These are phyloP conservation scores for Quercus variabilis DNA, from an alignment of 306 rosid genomes.

Conservation along the genomic window DNA sequence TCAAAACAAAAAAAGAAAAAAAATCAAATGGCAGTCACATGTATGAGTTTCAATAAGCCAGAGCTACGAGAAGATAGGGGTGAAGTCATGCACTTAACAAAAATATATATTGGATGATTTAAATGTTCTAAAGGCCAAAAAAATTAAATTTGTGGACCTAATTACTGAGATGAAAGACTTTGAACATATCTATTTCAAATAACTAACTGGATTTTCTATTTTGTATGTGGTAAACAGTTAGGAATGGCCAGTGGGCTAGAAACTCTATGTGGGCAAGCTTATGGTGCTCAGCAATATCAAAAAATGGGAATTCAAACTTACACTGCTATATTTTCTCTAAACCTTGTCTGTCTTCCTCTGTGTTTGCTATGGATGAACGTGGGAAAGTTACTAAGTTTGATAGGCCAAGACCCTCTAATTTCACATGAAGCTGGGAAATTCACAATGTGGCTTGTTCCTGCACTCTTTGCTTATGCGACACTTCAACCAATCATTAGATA, in stretches of 20 bases:
- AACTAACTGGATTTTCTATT: neutral
- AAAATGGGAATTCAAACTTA: constrained; percentile 50
- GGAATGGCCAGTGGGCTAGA: constrained; percentile 63
- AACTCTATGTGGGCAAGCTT: constrained; percentile 59
- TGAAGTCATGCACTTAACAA: neutral
- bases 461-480: constrained; percentile 63
- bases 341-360: constrained; percentile 52
- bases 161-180: too few relatives aligned
- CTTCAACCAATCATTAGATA: constrained; percentile 60
- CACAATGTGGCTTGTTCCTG: constrained; percentile 62
- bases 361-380: constrained; percentile 56
- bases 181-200: neutral
- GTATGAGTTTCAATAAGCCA: too few relatives aligned
- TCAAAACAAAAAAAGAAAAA: too few relatives aligned
- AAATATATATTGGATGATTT: neutral
- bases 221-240: constrained; percentile 21
- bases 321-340: constrained; percentile 55
- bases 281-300: constrained; percentile 51
- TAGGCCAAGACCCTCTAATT: constrained; percentile 81
- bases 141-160: too few relatives aligned
- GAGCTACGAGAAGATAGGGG: neutral
- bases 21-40: neutral
- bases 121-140: neutral
- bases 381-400: constrained; percentile 47
- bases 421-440: constrained; percentile 65